Conservation (phyloP, 371 early-diverging fungal species). For the Circinella umbellata region DNA sequence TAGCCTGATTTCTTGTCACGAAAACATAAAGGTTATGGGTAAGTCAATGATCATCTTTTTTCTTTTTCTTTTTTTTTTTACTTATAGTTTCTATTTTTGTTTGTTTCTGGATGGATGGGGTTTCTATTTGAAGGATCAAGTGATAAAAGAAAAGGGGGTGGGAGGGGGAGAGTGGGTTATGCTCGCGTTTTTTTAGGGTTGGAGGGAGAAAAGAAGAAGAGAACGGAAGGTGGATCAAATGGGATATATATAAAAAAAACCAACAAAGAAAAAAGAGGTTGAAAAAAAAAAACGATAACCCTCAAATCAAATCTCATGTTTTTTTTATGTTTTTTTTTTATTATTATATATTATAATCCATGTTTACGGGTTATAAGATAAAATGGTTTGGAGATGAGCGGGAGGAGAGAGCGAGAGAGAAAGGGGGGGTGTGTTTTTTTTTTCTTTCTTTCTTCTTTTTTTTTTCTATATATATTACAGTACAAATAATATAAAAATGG, state of each 20-base stretch:
- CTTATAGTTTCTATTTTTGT: too few species aligned
- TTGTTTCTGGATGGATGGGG: too few species aligned
- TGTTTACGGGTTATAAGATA: neutral
- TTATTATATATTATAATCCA: neutral
- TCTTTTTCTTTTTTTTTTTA: neutral
- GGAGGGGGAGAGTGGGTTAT: too few species aligned
- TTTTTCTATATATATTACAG: too few species aligned
- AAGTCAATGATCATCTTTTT: conserved; percentile 22
- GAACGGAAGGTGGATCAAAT: too few species aligned
- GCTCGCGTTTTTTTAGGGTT: too few species aligned
- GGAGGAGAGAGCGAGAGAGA: too few species aligned
- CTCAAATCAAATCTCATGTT: neutral
- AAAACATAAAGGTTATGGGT: conserved; percentile 76
- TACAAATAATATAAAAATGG: neutral
- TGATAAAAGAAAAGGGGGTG: too few species aligned
- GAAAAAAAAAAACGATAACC: neutral
- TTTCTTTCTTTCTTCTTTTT: too few species aligned
- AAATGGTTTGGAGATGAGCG: neutral
- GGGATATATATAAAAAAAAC: too few species aligned
- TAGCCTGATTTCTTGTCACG: conserved; percentile 61
- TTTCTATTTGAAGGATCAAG: too few species aligned
- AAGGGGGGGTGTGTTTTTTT: neutral
- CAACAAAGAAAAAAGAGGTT: neutral
- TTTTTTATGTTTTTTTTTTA: conserved; percentile 6
- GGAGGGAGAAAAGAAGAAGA: too few species aligned